Evolutionary conservation across 352 stramenopile genomes (phyloP), one percentile per base, ranked within the genome.

Genomic region (Phytophthora fragariaefolia): DNA sequence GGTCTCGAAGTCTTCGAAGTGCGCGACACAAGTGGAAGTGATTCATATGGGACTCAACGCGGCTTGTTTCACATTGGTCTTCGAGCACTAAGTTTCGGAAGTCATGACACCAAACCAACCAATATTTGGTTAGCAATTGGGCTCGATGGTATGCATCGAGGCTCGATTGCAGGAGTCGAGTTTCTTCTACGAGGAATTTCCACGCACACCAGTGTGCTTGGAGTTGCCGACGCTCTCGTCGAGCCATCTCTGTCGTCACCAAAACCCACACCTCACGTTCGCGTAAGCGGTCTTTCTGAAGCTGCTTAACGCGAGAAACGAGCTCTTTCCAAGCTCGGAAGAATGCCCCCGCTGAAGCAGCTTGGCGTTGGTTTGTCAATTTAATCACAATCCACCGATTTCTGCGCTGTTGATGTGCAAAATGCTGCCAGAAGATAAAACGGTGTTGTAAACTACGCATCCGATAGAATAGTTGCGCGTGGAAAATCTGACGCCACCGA

Each of bases 201-300:
- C 83, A 92, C 0, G 71, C 78, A 1, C 42, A 50, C 79, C 83
- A 91, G 52, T 87, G 79, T 1, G 26, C 32, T 48, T 81, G 75
- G 0, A 91, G 26, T 28, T 55, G 42, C 17, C 79, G 71, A 4
- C 76, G 72, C 38, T 90, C 74, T 20, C 72, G 64, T 8, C 83
- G 71, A 6, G 73, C 30, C 48, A 90, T 81, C 23, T 89, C 76
- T 0, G 78, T 84, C 13, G 71, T 85, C 13, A 85, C 82, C 27
- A 92, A 81, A 15, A 80, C 73, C 72, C 74, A 79, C 24, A 90
- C 20, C 53, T 91, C 74, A 1, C 82, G 78, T 60, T 91, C 83
- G 10, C 82, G 80, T 6, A 76, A 45, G 0, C 80, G 76, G 20
- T 87, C 69, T 1, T 49, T 63, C 20, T 90, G 83, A 1, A 89